Conservation (phyloP, 2,329 filamentous ascomycete genomes). For the Scedosporium apiospermum region DNA sequence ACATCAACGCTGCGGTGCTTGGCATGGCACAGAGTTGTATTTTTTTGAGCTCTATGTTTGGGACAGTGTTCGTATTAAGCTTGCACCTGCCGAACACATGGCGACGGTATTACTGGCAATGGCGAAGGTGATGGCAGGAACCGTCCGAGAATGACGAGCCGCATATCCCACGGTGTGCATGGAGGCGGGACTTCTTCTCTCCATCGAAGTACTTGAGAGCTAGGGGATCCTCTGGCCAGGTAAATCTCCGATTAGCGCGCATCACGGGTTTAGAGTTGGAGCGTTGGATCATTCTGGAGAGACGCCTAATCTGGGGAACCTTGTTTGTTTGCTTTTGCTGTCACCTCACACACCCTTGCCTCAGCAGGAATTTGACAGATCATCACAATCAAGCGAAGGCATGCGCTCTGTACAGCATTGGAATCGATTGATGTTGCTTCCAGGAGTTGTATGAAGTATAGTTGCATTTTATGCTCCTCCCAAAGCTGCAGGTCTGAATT, state of each 20-base stretch:
- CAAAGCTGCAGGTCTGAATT: too few relatives aligned
- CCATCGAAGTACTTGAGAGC: background rate
- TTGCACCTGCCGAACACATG: background rate
- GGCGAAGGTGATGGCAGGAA: background rate
- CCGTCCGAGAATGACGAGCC: background rate
- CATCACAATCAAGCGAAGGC: too few relatives aligned
- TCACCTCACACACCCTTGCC: too few relatives aligned
- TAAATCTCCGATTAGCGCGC: background rate
- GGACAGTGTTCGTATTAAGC: background rate
- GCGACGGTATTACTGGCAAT: background rate
- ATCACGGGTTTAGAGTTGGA: background rate
- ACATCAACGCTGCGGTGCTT: too few relatives aligned
- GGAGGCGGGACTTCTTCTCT: background rate
- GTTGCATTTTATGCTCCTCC: too few relatives aligned
- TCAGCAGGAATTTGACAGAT: too few relatives aligned
- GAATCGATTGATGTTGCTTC: too few relatives aligned
- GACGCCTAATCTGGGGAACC: background rate
- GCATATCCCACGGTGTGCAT: background rate
- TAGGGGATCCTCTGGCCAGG: background rate
- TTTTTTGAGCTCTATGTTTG: background rate
- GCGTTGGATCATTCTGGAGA: background rate
- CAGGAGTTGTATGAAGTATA: too few relatives aligned
- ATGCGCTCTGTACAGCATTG: too few relatives aligned
- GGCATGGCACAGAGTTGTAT: too few relatives aligned
- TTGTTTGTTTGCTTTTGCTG: too few relatives aligned